Evolutionary conservation across 129 eudicot genomes (phyloP), one percentile per base, ranked within the genome.

Genomic region (Rutidosis leptorrhynchoides): DNA sequence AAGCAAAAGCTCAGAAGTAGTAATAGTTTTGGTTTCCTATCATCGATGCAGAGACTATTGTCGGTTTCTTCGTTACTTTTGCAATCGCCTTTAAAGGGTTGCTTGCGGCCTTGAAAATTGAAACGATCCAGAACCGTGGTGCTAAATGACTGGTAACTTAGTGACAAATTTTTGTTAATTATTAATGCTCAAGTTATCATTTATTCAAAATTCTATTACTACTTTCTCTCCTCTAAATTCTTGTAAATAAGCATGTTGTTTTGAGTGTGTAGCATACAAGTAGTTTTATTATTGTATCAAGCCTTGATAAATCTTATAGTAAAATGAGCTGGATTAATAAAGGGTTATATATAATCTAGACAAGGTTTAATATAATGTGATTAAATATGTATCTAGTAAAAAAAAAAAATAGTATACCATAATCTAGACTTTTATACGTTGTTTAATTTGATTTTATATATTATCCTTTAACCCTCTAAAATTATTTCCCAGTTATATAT

Each of bases 81-180:
- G 27, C 90, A 82, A 27, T 90, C 97, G 3, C 97, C 97, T 0
- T 79, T 86, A 19, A 89, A 86, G 73, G 87, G 95, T 45, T 85
- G 96, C 83, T 82, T 80, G 67, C 81, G 83, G 23, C 79, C 81
- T 4, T 78, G 84, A 83, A 90, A 83, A 67, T 58, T 77, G 28
- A 83, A 75, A 54, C 76, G 83, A 35, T 81, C 90, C 6, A 74
- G 54, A 58, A 83, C 69, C 20, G 64, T 70, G 30, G 80, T 77
- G 17, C 67, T 71, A 29, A 77, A 66, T n/a, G 75, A 81, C 58
- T 40, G 73, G 63, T 70, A 71, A 65, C 26, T 21, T 53, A 17
- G 37, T 40, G 25, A 3, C 70, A 54, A 53, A 19, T 0, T 62
- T 64, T 42, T 2, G 58, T 56, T 62, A n/a, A n/a, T n/a, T n/a